Conservation (phyloP, 2,329 filamentous ascomycete species). For the Paraconiothyrium sp. region DNA sequence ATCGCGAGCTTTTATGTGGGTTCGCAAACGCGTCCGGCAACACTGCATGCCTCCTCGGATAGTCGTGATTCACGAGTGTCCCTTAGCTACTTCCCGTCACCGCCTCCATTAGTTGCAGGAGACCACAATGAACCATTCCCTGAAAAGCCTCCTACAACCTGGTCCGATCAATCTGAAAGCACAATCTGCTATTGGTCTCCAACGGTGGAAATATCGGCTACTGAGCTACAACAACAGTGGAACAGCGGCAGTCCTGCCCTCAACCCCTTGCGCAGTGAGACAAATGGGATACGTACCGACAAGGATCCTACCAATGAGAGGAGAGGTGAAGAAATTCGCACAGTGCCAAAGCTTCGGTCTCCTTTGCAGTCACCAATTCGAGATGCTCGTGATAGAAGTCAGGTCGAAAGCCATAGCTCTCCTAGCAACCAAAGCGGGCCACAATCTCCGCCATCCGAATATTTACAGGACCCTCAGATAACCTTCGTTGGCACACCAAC, state of each 20-base stretch:
- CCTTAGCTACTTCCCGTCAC: neutral
- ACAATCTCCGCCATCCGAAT: neutral
- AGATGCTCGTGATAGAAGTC: neutral
- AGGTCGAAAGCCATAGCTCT: neutral
- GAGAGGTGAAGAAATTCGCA: neutral
- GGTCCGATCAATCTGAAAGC: neutral
- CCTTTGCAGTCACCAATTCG: conserved; percentile 2
- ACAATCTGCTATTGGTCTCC: neutral
- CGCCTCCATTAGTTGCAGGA: neutral
- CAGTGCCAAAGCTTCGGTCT: neutral
- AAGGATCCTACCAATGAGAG: neutral
- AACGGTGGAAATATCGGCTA: neutral
- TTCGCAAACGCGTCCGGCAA: neutral
- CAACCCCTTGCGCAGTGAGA: neutral
- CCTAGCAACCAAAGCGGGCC: neutral
- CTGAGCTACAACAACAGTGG: neutral
- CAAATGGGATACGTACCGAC: neutral
- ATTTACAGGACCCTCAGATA: neutral
- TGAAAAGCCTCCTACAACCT: neutral
- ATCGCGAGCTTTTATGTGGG: conserved; percentile 6
- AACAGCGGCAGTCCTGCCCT: neutral
- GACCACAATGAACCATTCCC: neutral
- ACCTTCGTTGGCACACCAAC: neutral
- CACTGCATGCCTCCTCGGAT: neutral
- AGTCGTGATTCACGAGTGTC: neutral